phyloP scores from a whole-genome alignment of 345 rosid species.

The Camelina sativa region DNA sequence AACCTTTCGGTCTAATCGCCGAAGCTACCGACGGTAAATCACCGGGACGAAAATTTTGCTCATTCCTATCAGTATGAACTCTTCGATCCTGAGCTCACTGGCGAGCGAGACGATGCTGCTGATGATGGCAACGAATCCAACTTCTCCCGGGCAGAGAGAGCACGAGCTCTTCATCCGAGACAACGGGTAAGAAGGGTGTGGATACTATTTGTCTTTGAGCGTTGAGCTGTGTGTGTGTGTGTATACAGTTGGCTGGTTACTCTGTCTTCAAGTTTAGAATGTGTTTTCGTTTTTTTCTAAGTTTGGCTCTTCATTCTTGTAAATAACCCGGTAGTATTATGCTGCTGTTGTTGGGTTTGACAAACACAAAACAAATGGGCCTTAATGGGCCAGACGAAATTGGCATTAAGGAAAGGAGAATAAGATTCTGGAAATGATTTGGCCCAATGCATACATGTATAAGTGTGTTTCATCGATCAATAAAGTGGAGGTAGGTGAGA shows the following conservation, averaged over 20 bases:
- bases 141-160: constrained; percentile 53
- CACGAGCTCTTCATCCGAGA: constrained; percentile 88
- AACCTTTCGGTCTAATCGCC: constrained; percentile 85
- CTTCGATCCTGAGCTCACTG: constrained; percentile 64
- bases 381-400: no score
- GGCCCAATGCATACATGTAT: no score
- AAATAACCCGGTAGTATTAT: no score
- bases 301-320: no score
- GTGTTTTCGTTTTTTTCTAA: no score
- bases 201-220: neutral
- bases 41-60: constrained; percentile 34
- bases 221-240: neutral
- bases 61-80: constrained; percentile 76
- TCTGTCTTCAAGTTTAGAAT: no score
- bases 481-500: no score
- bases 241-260: constrained; percentile 29
- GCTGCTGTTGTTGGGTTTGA: no score
- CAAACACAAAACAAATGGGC: no score
- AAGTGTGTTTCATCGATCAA: no score
- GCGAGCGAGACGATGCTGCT: constrained; percentile 52
- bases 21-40: constrained; percentile 81
- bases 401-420: no score
- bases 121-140: constrained; percentile 45
- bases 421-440: no score
- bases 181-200: constrained; percentile 53